Percentiles rank a stretch among this genome's conserved stretches.
These are phyloP conservation scores for Begonia masoniana DNA, from an alignment of 306 rosid genomes.

Conservation along the genomic window DNA sequence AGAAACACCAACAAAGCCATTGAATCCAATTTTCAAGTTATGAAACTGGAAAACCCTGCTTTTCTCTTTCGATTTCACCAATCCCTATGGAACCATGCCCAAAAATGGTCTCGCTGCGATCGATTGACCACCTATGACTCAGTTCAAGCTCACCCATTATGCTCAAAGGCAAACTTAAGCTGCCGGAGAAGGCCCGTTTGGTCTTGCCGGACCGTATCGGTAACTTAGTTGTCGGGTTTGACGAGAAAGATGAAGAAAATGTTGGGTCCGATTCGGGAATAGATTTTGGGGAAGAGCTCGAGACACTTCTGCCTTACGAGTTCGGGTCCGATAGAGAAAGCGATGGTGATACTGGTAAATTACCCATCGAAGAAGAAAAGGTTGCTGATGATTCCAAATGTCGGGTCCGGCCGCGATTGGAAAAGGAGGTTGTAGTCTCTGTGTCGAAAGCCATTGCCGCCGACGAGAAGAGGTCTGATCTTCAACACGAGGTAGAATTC, in stretches of 20 bases:
- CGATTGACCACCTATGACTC: constrained; percentile 4
- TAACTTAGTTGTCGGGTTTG: constrained; percentile 32
- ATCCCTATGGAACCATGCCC: too few species aligned
- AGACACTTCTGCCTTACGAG: constrained; percentile 42
- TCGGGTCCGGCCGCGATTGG: constrained; percentile 13
- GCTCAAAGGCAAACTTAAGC: constrained; percentile 64
- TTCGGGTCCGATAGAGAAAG: constrained; percentile 20
- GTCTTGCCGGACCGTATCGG: constrained; percentile 49
- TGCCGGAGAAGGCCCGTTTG: constrained; percentile 32
- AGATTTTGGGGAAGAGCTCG: constrained; percentile 66
- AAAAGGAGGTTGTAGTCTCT: constrained; percentile 26
- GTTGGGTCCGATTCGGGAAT: constrained; percentile 23
- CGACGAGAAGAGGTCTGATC: constrained; percentile 64
- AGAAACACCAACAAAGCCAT: too few species aligned
- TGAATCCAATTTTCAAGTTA: too few species aligned
- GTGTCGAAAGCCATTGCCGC: constrained; percentile 40
- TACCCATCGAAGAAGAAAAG: constrained; percentile 1
- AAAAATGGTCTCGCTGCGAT: too few species aligned
- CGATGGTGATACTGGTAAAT: not conserved
- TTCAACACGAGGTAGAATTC: constrained; percentile 48
- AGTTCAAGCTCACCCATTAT: constrained; percentile 16
- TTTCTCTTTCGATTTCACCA: too few species aligned
- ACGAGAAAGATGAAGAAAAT: constrained; percentile 19
- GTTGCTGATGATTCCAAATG: constrained; percentile 4
- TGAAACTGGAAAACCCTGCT: too few species aligned